phyloP scores from a whole-genome alignment of 2,329 filamentous ascomycete genomes.

The Beauveria brongniartii region DNA sequence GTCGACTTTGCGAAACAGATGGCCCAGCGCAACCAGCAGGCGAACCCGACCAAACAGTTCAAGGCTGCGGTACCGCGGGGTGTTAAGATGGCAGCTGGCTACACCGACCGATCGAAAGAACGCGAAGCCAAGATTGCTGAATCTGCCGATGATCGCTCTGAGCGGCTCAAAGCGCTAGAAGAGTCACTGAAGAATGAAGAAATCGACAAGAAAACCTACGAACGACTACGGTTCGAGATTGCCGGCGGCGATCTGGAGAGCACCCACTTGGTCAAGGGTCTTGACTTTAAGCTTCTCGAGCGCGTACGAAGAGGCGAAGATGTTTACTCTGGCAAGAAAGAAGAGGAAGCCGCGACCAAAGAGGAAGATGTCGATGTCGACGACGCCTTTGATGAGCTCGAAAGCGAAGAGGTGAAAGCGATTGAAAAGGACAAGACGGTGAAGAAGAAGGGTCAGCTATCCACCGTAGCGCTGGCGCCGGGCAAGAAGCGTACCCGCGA shows the following conservation, averaged over 20 bases:
- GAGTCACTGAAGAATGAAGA: constrained; percentile 75
- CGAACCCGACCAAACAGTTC: constrained; percentile 60
- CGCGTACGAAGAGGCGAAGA: constrained; percentile 62
- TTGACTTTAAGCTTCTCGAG: constrained; percentile 76
- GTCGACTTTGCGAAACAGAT: constrained; percentile 78
- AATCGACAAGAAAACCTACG: constrained; percentile 73
- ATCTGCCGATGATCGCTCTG: constrained; percentile 46
- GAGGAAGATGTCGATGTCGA: constrained; percentile 41
- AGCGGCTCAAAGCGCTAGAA: constrained; percentile 69
- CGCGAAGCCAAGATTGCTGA: constrained; percentile 48
- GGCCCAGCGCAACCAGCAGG: constrained; percentile 57
- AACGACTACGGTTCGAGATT: constrained; percentile 66
- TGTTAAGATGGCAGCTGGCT: constrained; percentile 68
- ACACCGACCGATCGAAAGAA: constrained; percentile 69
- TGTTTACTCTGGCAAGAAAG: constrained; percentile 38
- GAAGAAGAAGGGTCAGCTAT: constrained; percentile 55
- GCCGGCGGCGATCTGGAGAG: constrained; percentile 71
- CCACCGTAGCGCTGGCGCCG: constrained; percentile 41
- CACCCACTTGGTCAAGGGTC: constrained; percentile 84
- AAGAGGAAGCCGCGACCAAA: constrained; percentile 18
- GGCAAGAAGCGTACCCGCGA: constrained; percentile 57
- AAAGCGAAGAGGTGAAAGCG: constrained; percentile 45
- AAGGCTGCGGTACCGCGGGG: constrained; percentile 77
- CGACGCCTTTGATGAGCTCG: constrained; percentile 55
- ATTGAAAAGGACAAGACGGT: constrained; percentile 41